Conservation (phyloP, 192 early-diverging fungal species). For the Coemansia sp. region DNA sequence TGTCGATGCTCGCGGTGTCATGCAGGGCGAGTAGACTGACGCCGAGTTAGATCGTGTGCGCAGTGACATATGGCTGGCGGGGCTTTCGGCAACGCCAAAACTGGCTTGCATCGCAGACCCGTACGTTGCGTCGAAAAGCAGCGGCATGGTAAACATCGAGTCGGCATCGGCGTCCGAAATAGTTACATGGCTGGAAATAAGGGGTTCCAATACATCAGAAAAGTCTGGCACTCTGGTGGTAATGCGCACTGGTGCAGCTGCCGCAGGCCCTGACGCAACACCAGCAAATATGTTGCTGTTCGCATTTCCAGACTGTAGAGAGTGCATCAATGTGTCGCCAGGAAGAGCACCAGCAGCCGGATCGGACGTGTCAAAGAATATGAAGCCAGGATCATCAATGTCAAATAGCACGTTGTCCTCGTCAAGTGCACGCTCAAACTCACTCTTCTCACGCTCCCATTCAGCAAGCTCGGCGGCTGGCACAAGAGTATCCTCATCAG, state of each 20-base stretch:
- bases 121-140: conserved; percentile 26
- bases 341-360: background rate
- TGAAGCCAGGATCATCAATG: conserved; percentile 54
- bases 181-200: background rate
- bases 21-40: conserved; percentile 20
- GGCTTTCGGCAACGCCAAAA: conserved; percentile 10
- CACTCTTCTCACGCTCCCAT: conserved; percentile 49
- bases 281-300: background rate
- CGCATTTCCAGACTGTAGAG: background rate
- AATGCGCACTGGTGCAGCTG: conserved; percentile 40
- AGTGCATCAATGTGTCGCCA: background rate
- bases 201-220: conserved; percentile 25
- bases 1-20: conserved; percentile 17
- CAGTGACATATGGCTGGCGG: background rate
- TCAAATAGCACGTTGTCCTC: conserved; percentile 55
- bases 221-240: conserved; percentile 49
- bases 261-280: conserved; percentile 2
- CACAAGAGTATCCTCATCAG: conserved; percentile 39
- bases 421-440: conserved; percentile 54
- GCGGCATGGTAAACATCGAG: conserved; percentile 32
- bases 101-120: conserved; percentile 10
- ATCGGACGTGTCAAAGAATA: conserved; percentile 44
- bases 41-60: conserved; percentile 16
- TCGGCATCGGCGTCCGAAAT: conserved; percentile 29
- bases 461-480: conserved; percentile 44